A percentile compares a stretch with the other conserved stretches of the same genome.
These are phyloP conservation scores for Chamaenerion angustifolium DNA, from an alignment of 345 rosid species.

Conservation along the genomic window DNA sequence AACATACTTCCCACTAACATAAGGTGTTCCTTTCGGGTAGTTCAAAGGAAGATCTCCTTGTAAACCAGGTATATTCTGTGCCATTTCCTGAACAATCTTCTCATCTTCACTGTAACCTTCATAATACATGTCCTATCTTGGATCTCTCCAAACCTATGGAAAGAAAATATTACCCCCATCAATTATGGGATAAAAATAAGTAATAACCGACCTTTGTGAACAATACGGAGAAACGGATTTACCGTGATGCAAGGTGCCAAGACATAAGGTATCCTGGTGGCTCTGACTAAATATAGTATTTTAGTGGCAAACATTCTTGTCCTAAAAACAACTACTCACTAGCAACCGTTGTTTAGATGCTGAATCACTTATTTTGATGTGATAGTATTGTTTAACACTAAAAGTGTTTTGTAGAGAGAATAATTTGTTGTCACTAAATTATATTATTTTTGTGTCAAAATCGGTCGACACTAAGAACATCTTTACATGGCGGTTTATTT, in stretches of 20 bases:
- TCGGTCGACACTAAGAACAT: too few relatives aligned
- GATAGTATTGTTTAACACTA: too few relatives aligned
- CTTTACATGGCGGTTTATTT: too few relatives aligned
- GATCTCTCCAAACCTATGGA: constrained; percentile 90
- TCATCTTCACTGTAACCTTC: constrained; percentile 93
- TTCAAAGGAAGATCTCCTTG: constrained; percentile 75
- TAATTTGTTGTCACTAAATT: too few relatives aligned
- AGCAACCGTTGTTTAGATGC: too few relatives aligned
- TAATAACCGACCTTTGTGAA: too few relatives aligned
- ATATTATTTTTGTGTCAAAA: too few relatives aligned
- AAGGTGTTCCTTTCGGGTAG: constrained; percentile 56
- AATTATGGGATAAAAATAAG: neutral
- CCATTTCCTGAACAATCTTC: constrained; percentile 69
- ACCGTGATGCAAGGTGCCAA: constrained; percentile 99
- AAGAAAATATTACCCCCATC: neutral
- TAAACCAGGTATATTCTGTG: constrained; percentile 66
- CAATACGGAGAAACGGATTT: constrained; percentile 2
- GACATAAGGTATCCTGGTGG: constrained; percentile 82
- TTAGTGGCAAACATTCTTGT: too few relatives aligned
- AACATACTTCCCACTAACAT: constrained; percentile 86
- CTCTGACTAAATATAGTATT: too few relatives aligned
- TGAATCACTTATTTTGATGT: too few relatives aligned
- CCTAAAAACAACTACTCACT: too few relatives aligned
- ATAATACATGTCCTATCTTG: constrained; percentile 94
- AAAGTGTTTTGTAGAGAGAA: too few relatives aligned